Conservation (phyloP, 306 rosid species). For the barrel medic (Medicago truncatula) region MtrunA17r5.0-ANR NC_053049.1:47291501-47292000, state of each 20-base stretch:
- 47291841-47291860: slow-evolving; percentile 36
- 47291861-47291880: slow-evolving; percentile 32
- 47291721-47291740: background rate
- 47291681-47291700: slow-evolving; percentile 34
- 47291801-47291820: background rate
- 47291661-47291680: slow-evolving; percentile 8
- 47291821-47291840: background rate
- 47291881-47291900: slow-evolving; percentile 46
- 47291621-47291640: background rate
- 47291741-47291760: slow-evolving; percentile 15
- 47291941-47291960: slow-evolving; percentile 94
- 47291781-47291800: slow-evolving; percentile 26
- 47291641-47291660: background rate
- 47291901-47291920: slow-evolving; percentile 47
- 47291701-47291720: slow-evolving; percentile 17
- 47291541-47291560: background rate
- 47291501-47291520: slow-evolving; percentile 4
- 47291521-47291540: background rate
- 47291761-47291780: slow-evolving; percentile 22
- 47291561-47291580: background rate
- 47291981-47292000: slow-evolving; percentile 87
- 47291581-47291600: background rate
- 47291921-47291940: slow-evolving; percentile 91
- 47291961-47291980: slow-evolving; percentile 92
- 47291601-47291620: background rate